A percentile compares a stretch with the other conserved stretches of the same genome.
Conservation (phyloP, 1,139 yeast genomes). For the Sugiyamaella xylanicola region DNA sequence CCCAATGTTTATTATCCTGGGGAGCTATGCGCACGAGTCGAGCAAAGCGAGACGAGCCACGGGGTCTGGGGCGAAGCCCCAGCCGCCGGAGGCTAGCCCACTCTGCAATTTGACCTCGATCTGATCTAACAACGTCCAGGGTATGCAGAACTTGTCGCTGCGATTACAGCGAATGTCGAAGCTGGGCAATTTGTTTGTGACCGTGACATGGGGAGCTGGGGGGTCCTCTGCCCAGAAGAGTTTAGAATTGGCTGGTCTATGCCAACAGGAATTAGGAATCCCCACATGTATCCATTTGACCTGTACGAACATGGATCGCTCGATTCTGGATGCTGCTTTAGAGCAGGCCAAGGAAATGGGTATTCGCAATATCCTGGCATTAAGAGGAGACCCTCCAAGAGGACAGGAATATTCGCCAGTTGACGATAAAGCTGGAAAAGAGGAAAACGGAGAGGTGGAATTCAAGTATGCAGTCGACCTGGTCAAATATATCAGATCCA, state of each 20-base stretch:
- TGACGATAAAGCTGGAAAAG: conserved; percentile 11
- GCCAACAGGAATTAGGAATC: conserved; percentile 71
- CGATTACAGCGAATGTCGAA: conserved; percentile 89
- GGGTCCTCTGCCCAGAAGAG: conserved; percentile 91
- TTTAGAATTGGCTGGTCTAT: conserved; percentile 74
- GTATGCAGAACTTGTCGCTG: conserved; percentile 77
- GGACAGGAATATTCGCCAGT: conserved; percentile 68
- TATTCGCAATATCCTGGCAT: conserved; percentile 82
- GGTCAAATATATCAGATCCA: conserved; percentile 68
- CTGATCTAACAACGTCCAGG: conserved; percentile 43
- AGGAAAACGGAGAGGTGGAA: conserved; percentile 42
- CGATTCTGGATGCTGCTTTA: conserved; percentile 77
- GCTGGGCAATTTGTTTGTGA: conserved; percentile 82
- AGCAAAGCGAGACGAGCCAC: background rate
- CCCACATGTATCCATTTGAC: conserved; percentile 94
- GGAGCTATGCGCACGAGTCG: too few relatives aligned
- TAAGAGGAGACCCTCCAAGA: conserved; percentile 96
- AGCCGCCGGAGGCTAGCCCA: background rate
- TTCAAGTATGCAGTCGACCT: conserved; percentile 80
- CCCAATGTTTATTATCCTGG: too few relatives aligned
- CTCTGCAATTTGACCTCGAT: background rate
- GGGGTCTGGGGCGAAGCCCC: conserved; percentile 7
- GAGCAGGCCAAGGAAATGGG: conserved; percentile 72
- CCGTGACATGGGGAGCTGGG: conserved; percentile 99
- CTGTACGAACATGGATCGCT: conserved; percentile 86